Evolutionary conservation across 2,329 filamentous ascomycete genomes (phyloP), one percentile per base, ranked within the genome.

Genomic region (Hymenotorrendiella dingleyae): DNA sequence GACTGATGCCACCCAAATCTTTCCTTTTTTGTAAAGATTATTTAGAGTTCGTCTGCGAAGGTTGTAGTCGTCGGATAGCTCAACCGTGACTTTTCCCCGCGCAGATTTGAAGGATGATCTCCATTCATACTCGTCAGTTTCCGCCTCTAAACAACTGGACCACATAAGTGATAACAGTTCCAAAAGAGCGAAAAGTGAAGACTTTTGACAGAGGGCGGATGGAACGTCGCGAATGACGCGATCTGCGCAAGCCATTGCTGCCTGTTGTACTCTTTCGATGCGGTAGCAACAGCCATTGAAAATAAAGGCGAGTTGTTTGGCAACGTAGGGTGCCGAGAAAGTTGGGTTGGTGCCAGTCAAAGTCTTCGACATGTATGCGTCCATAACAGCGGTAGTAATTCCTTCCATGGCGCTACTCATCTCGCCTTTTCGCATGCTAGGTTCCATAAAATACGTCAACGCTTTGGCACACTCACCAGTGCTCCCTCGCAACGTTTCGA

Each of bases 81-180:
- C 84, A 17, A 98, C 77, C 1, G 80, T 82, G 17, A 98, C 86
- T 30, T 84, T 79, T 10, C 85, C 88, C 49, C 85, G 78, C 2
- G 74, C 67, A 1, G 90, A 97, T 4, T 74, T 80, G 61, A 94
- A 94, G 3, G 78, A 81, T 4, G 89, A 86, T 48, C 82, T 82
- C 67, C 89, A 94, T 40, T 88, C 82, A 58, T 97, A 98, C 57
- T 94, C 81, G 55, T 98, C 91, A 0, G 90, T 90, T 62, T 99
- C 93, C 10, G 85, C 85, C 62, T 98, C 91, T 12, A 98, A 71
- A 60, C 93, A 98, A 58, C 89, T 91, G 36, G 80, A 80, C 91
- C 91, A 98, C 83, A 98, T 89, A 21, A 98, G 76, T 3, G 88
- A 91, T 14, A 98, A 70, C 4, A 98, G 75, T 62, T 98, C 94